Evolutionary conservation across 176 grass and related monocot species (phyloP), one percentile per base, ranked within the genome.

Genomic region (Eragrostis curvula): DNA sequence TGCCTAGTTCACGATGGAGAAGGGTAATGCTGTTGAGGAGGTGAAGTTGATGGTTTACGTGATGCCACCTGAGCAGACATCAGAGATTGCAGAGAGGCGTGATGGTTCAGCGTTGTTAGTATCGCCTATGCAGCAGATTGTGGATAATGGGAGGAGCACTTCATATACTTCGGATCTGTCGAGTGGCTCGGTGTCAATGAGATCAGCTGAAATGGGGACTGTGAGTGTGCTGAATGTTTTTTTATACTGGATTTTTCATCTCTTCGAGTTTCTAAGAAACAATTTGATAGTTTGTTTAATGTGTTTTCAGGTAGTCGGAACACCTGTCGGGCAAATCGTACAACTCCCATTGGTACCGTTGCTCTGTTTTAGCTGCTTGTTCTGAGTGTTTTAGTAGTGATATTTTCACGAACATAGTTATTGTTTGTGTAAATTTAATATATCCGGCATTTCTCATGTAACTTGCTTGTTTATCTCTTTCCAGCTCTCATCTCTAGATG

Each of bases 31-130:
- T 27, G 70, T 93, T 53, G 79, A 86, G 66, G 91, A 93, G 88
- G 85, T 90, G 69, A 90, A 71, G 39, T 50, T 93, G 40, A 90
- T 77, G 51, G 91, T 93, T 66, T 90, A 90, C 85, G 81, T 90
- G 39, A 79, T 89, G 85, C 91, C 88, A 40, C 56, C 82, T 2
- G 85, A 93, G 67, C 66, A 69, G 2, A 12, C 23, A 6, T 88
- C 56, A 12, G 88, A 89, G 70, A 84, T 88, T 12, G 81, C 91
- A 44, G 91, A 90, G 79, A 88, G 73, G 60, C 69, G 20, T 17
- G 78, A 67, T 66, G 67, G 66, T 56, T 68, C 61, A 25, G 57
- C 75, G 20, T 59, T 51, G 25, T 43, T 84, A 62, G 51, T 82
- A 42, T 58, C 27, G 42, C 79, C 91, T 67, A 85, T 70, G 69